Percentiles rank a stretch among this genome's conserved stretches.
Conservation (phyloP, 306 rosid genomes). For the Malus asiatica region DNA sequence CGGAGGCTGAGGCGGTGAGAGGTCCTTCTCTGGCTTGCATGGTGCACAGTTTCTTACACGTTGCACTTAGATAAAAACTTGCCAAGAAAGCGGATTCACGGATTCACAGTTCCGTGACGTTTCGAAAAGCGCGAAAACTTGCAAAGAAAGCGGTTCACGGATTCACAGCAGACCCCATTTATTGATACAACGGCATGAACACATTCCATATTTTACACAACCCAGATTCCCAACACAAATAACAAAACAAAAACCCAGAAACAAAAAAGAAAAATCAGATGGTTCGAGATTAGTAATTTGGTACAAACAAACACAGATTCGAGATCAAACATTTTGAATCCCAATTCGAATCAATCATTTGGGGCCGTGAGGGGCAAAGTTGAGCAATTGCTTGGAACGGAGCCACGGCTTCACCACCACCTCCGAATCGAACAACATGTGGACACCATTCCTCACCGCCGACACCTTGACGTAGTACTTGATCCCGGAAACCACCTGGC, state of each 20-base stretch:
- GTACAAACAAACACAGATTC: not conserved
- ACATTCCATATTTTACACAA: not conserved
- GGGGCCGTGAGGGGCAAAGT: constrained; percentile 33
- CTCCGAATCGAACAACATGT: constrained; percentile 37
- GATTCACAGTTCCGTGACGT: too few relatives aligned
- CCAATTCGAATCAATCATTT: not conserved
- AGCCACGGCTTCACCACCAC: constrained; percentile 76
- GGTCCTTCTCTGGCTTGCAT: too few relatives aligned
- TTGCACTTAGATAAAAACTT: too few relatives aligned
- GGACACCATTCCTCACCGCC: constrained; percentile 27
- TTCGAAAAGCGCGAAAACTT: too few relatives aligned
- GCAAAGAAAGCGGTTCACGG: too few relatives aligned
- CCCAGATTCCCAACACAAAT: not conserved
- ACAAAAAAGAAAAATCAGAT: not conserved
- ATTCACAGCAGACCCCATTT: not conserved
- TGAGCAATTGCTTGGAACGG: constrained; percentile 40
- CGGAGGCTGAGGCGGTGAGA: too few relatives aligned
- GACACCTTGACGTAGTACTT: constrained; percentile 54
- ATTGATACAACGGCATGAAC: not conserved
- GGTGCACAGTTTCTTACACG: too few relatives aligned
- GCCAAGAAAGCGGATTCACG: too few relatives aligned
- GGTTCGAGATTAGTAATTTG: not conserved
- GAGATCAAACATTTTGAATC: not conserved
- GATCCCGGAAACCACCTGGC: constrained; percentile 67
- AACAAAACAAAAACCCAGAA: not conserved